Percentiles rank a stretch among this genome's conserved stretches.
phyloP scores from a whole-genome alignment of 2,329 filamentous ascomycete genomes.

The Rosellinia necatrix region DNA sequence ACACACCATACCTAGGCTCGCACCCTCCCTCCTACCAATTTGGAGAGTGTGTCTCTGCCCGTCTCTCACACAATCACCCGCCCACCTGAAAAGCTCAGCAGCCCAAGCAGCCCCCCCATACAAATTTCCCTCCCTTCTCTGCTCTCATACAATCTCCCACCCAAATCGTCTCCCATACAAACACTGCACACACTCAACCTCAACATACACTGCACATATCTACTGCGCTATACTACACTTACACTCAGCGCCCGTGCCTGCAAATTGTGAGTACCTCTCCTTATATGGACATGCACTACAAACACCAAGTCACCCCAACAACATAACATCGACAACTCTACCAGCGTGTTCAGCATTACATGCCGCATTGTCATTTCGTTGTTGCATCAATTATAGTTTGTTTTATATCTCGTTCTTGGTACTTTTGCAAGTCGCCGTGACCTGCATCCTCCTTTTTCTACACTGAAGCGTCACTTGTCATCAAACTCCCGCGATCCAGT shows the following conservation, averaged over 20 bases:
- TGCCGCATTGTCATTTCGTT: conserved; percentile 18
- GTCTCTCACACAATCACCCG: conserved; percentile 60
- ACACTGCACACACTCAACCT: conserved; percentile 47
- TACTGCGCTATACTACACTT: conserved; percentile 40
- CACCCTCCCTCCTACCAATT: conserved; percentile 38
- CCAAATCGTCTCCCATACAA: conserved; percentile 59
- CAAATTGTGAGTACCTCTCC: conserved; percentile 58
- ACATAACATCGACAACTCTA: conserved; percentile 16
- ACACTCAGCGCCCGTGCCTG: conserved; percentile 23
- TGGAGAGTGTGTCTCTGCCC: conserved; percentile 39
- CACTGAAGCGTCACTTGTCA: conserved; percentile 11
- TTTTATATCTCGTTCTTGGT: conserved; percentile 16
- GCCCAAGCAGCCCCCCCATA: conserved; percentile 58
- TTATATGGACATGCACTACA: conserved; percentile 45
- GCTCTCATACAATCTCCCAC: conserved; percentile 64
- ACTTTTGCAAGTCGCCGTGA: conserved; percentile 18
- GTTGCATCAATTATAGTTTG: conserved; percentile 15
- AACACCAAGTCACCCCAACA: conserved; percentile 48
- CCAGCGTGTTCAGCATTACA: conserved; percentile 1
- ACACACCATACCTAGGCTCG: conserved; percentile 27
- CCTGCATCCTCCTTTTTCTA: not conserved
- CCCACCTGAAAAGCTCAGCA: conserved; percentile 66
- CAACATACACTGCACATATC: conserved; percentile 46
- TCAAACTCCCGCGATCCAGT: conserved; percentile 24
- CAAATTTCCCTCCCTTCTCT: conserved; percentile 60